Conservation (phyloP, 2,329 filamentous ascomycete species). For the Metarhizium robertsii region DNA sequence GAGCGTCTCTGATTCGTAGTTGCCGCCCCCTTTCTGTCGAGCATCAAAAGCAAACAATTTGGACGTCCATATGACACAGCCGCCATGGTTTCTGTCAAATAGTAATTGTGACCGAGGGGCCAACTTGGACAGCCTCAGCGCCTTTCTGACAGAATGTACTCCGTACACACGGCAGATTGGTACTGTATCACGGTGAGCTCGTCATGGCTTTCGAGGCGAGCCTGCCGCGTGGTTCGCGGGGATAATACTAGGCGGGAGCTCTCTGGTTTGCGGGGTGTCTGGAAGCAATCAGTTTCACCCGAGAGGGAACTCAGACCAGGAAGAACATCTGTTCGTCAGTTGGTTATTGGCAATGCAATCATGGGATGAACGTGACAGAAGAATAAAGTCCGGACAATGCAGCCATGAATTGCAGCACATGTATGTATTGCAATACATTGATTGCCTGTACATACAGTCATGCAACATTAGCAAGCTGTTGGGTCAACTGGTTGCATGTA, state of each 20-base stretch:
- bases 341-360: background rate
- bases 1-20: slow-evolving; percentile 5
- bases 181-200: background rate
- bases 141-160: too few species aligned
- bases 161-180: too few species aligned
- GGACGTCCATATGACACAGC: background rate
- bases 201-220: background rate
- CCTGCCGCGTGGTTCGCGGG: background rate
- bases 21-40: background rate
- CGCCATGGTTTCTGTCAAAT: background rate
- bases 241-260: background rate
- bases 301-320: background rate
- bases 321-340: background rate
- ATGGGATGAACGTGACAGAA: background rate
- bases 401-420: background rate
- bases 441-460: background rate
- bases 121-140: too few species aligned
- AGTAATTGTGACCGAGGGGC: background rate
- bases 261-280: background rate
- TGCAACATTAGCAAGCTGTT: too few species aligned
- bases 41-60: background rate
- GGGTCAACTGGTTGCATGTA: too few species aligned
- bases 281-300: background rate
- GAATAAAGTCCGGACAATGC: background rate
- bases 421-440: background rate